Base-by-base conservation (phyloP, 1,284 basidiomycete species). In the Afroboletus lepidellus region DNA sequence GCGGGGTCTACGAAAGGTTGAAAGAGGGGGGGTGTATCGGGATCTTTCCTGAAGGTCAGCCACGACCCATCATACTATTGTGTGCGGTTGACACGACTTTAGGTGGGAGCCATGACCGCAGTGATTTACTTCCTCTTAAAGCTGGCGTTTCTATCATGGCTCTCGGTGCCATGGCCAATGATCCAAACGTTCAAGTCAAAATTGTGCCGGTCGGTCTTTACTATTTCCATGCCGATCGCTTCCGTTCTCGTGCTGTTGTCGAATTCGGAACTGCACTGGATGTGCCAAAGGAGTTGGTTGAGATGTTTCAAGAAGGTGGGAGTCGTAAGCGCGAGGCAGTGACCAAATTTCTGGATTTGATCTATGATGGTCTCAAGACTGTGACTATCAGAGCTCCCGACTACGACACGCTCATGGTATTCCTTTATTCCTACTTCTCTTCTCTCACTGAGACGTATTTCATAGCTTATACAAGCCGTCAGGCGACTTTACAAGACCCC, bases 121-220 rank as follows among this genome's bases (percentile, higher is more conserved):
- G 92, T 16, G 94, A 98, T 69, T 81, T 98, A 50, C 79, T 98
- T 33, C 95, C 95, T 1, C 79, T 98, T 42, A 98, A 98, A 73
- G 95, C 95, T 20, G 95, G 95, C 5, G 94, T 98, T 43, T 90
- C 94, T 1, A 83, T 98, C 60, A 98, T 98, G 94, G 94, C 95
- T n/a, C 80, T 98, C 5, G 95, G 95, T 32, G 94, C 95, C 1
- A 95, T 98, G 92, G 90, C 92, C 3, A 87, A 90, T 56, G 84
- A 98, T 69, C 86, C 93, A n/a, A 81, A 76, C 47, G 77, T 94
- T 47, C 84, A 85, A 60, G 93, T 98, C 62, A 92, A 92, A 70
- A 92, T 98, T 56, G 92, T 98, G 8, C 95, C 95, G 24, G 94
- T 96, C 57, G 95, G 95, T 15, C 75, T 98, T 33, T 92, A 90